Evolutionary conservation across 2,329 filamentous ascomycete genomes (phyloP), one percentile per base, ranked within the genome.

Genomic region (Bipolaris sorokiniana): DNA sequence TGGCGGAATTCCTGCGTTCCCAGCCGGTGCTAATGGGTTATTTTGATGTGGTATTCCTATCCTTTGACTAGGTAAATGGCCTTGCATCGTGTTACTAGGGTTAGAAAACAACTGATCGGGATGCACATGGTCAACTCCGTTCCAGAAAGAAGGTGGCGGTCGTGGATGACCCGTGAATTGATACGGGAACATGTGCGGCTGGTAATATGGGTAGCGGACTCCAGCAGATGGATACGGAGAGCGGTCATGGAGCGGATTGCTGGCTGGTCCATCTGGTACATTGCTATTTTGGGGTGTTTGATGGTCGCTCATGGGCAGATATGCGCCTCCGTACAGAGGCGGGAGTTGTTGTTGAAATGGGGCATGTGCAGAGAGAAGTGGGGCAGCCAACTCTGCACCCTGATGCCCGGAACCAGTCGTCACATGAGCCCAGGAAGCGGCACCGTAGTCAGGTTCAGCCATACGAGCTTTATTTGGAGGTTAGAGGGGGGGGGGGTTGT

Each of bases 361-460:
- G 48, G 61, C 46, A 64, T 62, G 56, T 33, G 54, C 36, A 34
- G 59, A 55, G 45, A 59, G 58, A 51, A 57, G 62, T 41, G 68
- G 63, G 48, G 63, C 56, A 54, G 67, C 51, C 33, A 63, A 48
- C 38, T 66, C 67, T 56, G 65, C 55, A 55, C 56, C 61, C 41
- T 60, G 67, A 51, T 58, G 22, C 40, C 57, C 65, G 42, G 63
- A 41, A 37, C 47, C 46, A 36, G 66, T 60, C 10, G 69, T 59
- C 53, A 65, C 59, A 22, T 59, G 60, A 58, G 50, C 48, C 59
- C 64, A 68, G 38, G 54, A 42, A 51, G 62, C 52, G 15, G 58
- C n/a, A 56, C 55, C 58, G 51, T 58, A 65, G 52, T 69, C 62
- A 26, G 65, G 53, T n/a, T 71, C 70, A 33, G 71, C 69, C 72